Percentiles rank a stretch among this genome's conserved stretches.
Evolutionary conservation across 202 grass and related monocot species (phyloP).

Genomic region (Hordeum pubiflorum): DNA sequence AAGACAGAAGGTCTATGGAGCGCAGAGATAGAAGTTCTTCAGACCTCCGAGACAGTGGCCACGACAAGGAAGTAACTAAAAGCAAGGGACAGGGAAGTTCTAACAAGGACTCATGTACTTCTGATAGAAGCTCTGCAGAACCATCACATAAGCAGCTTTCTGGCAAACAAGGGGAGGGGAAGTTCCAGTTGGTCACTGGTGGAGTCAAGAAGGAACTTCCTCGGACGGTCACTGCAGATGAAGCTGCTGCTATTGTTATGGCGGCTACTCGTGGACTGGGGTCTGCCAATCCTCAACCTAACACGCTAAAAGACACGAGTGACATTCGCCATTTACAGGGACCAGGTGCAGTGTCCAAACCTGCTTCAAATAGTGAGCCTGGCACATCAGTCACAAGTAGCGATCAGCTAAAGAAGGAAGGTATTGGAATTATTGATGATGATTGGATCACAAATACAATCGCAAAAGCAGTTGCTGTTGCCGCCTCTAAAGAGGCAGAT

Average conservation of each 20-base stretch:
- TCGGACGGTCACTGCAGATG: slow-evolving; percentile 51
- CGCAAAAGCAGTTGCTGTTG: slow-evolving; percentile 76
- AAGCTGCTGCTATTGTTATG: slow-evolving; percentile 75
- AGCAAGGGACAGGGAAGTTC: slow-evolving; percentile 5
- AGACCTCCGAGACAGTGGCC: slow-evolving; percentile 4
- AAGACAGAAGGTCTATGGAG: slow-evolving; percentile 3
- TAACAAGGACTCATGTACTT: slow-evolving; percentile 20
- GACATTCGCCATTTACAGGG: slow-evolving; percentile 22
- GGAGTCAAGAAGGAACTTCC: slow-evolving; percentile 45
- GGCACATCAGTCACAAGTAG: slow-evolving; percentile 36
- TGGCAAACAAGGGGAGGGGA: slow-evolving; percentile 40
- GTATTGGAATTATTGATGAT: slow-evolving; percentile 55
- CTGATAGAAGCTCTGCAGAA: slow-evolving; percentile 38
- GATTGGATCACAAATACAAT: slow-evolving; percentile 89
- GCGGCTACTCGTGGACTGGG: slow-evolving; percentile 58
- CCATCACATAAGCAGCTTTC: slow-evolving; percentile 42
- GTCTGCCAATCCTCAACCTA: slow-evolving; percentile 30
- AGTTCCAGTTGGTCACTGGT: slow-evolving; percentile 51
- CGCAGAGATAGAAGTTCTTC: background rate
- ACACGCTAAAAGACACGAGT: slow-evolving; percentile 4
- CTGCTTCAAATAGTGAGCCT: slow-evolving; percentile 34
- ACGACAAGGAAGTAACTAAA: slow-evolving; percentile 21
- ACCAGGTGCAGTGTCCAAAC: slow-evolving; percentile 19
- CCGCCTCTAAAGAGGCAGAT: slow-evolving; percentile 63
- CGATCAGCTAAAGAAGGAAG: slow-evolving; percentile 29